phyloP scores from a whole-genome alignment of 2,329 filamentous ascomycete genomes.

The Cladorrhinum sp. region DNA sequence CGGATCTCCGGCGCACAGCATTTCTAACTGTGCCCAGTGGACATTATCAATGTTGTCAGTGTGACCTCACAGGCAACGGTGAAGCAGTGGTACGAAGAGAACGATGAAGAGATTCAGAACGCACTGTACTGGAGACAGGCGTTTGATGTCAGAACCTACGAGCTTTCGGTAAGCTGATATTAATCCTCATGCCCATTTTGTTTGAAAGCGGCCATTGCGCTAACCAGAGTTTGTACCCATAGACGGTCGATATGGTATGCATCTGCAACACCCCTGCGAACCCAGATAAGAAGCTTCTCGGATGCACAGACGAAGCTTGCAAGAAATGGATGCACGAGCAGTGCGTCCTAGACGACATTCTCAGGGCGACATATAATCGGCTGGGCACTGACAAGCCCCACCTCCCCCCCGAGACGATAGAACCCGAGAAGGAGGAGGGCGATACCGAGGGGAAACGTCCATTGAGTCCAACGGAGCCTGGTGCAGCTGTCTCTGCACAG shows the following conservation, averaged over 20 bases:
- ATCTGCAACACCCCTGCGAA: constrained; percentile 60
- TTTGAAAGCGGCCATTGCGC: not conserved
- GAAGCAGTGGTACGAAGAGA: constrained; percentile 66
- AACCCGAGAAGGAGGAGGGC: constrained; percentile 39
- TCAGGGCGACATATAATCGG: constrained; percentile 48
- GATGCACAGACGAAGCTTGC: constrained; percentile 54
- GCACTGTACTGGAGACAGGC: constrained; percentile 64
- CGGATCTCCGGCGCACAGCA: not conserved
- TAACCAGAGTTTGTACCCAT: constrained; percentile 13
- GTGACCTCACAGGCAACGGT: constrained; percentile 62
- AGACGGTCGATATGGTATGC: constrained; percentile 57
- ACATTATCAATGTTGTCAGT: constrained; percentile 70
- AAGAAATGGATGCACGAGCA: constrained; percentile 62
- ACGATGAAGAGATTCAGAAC: constrained; percentile 61
- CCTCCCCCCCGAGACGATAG: constrained; percentile 32
- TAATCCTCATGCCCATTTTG: not conserved
- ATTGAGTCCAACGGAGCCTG: constrained; percentile 51
- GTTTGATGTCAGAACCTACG: constrained; percentile 54
- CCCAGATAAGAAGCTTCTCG: constrained; percentile 58
- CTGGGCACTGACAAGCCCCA: constrained; percentile 53
- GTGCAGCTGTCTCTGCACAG: constrained; percentile 46
- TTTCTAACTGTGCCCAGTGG: constrained; percentile 52
- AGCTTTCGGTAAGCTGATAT: constrained; percentile 52
- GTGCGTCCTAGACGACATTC: constrained; percentile 56
- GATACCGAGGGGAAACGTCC: constrained; percentile 43